Evolutionary conservation across 306 rosid genomes (phyloP).

Genomic region (Cicer cuneatum): DNA sequence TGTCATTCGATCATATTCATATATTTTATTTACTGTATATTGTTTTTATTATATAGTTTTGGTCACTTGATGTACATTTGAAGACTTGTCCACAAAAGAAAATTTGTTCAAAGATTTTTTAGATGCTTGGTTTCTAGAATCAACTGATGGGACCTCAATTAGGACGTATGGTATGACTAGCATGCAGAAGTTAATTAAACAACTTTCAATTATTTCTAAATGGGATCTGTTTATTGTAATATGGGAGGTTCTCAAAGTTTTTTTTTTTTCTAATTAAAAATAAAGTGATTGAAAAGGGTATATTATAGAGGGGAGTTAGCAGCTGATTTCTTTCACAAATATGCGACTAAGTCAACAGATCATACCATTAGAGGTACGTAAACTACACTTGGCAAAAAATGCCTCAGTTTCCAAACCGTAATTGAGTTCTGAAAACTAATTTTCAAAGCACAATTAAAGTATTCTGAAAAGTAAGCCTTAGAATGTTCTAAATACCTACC

Average conservation of each 20-base stretch:
- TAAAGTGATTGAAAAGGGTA: no score
- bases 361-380: neutral
- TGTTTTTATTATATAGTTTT: neutral
- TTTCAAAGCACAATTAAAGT: neutral
- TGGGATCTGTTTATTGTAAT: no score
- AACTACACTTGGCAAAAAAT: neutral
- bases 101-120: neutral
- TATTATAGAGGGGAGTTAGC: neutral
- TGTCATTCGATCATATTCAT: neutral
- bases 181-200: neutral
- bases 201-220: neutral
- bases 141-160: neutral
- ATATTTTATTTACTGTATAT: neutral
- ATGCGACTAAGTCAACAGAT: no score
- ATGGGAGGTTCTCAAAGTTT: neutral
- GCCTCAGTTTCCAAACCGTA: neutral
- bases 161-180: no score
- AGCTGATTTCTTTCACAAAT: neutral
- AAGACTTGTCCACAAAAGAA: neutral
- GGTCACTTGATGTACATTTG: constrained; percentile 18
- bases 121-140: constrained; percentile 35
- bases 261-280: no score
- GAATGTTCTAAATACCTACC: neutral
- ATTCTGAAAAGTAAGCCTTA: neutral
- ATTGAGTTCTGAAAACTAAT: neutral